phyloP scores from a whole-genome alignment of 1,284 basidiomycete species.

The Ganoderma leucocontextum region DNA sequence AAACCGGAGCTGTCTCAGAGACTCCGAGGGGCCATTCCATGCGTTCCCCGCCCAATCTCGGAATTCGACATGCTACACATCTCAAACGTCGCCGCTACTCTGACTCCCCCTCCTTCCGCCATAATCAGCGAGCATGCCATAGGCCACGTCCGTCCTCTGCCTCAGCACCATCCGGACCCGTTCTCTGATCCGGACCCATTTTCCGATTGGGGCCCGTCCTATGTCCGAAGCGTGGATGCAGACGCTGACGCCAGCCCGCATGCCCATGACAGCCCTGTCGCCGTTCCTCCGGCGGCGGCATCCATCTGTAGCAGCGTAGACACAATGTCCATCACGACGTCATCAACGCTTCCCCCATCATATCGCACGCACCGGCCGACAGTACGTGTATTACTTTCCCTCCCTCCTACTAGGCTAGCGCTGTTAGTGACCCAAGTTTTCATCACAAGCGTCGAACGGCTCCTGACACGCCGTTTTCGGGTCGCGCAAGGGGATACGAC shows the following conservation, averaged over 20 bases:
- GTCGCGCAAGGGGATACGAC: background rate
- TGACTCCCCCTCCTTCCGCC: background rate
- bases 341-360: slow-evolving; percentile 10
- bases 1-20: background rate
- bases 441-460: background rate
- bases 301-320: background rate
- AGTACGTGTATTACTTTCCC: background rate
- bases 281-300: background rate
- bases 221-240: background rate
- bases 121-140: background rate
- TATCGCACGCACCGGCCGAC: slow-evolving; percentile 10
- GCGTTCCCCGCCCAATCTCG: background rate
- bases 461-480: background rate
- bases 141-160: background rate
- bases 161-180: background rate
- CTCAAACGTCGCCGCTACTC: background rate
- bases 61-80: background rate
- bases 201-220: background rate
- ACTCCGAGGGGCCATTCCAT: background rate
- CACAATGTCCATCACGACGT: background rate
- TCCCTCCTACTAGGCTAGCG: background rate
- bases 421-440: too few relatives aligned
- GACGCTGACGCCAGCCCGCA: background rate
- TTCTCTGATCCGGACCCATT: background rate
- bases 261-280: background rate